Base-by-base conservation (phyloP, 1,284 basidiomycete species). In the Golubevia sp. region DNA sequence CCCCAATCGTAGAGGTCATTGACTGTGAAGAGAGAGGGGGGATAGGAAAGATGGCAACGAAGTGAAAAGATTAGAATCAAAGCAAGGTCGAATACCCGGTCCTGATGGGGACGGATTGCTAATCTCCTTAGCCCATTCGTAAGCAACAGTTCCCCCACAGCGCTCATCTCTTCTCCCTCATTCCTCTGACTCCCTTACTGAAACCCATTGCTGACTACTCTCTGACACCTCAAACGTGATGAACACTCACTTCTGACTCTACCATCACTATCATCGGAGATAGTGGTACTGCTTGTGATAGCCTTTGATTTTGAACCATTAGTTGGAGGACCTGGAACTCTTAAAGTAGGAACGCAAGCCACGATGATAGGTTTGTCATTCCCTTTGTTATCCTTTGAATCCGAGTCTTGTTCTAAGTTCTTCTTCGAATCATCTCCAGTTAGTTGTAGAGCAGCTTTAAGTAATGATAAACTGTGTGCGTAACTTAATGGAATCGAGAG, bases 401-500 rank as follows among this genome's bases (percentile, higher is more conserved):
- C 62, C 59, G 64, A 51, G 50, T 50, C 61, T 25, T 65, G 56
- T 55, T 63, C 62, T 5, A 34, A 25, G 18, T 7, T 34, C 13
- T 21, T 21, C 56, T 64, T 61, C 21, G 64, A 55, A 49, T 18
- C 44, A 34, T 23, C 55, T 49, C 51, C 20, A 21, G 44, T 7
- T 11, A 38, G 49, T 20, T 73, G 66, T n/a, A 80, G 60, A 11
- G 77, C 77, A 13, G 79, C 74, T 62, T 78, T 77, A 73, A 83
- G 73, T n/a, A 83, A 70, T 51, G 66, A 68, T 49, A 83, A 68
- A 8, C 77, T 74, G 58, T 80, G 71, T 15, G 71, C 67, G 56
- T 83, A 78, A 2, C 72, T 71, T 54, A 82, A 64, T 49, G 75
- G 73, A 56, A 83, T 71, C 52, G 71, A 73, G 54, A 83, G 72